Evolutionary conservation across 352 stramenopile genomes (phyloP).

Genomic region (Phytophthora megakarya): DNA sequence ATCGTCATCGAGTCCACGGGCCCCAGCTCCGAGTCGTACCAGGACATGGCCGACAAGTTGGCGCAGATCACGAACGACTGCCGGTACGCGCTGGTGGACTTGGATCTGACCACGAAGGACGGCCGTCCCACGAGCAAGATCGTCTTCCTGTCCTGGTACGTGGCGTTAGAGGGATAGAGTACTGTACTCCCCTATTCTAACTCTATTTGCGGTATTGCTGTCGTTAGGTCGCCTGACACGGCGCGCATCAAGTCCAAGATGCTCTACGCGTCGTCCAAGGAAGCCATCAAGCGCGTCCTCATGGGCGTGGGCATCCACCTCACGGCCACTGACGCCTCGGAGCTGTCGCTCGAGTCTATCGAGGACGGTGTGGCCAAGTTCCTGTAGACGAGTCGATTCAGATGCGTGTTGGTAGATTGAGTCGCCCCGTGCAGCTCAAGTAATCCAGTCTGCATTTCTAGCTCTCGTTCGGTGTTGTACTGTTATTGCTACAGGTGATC

Average conservation of each 20-base stretch:
- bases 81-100: conserved; percentile 90
- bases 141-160: conserved; percentile 91
- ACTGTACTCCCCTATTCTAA: background rate
- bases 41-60: conserved; percentile 88
- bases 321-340: conserved; percentile 92
- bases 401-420: conserved; percentile 44
- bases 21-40: conserved; percentile 75
- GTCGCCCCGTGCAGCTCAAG: conserved; percentile 27
- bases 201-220: background rate
- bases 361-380: conserved; percentile 87
- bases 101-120: conserved; percentile 91
- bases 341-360: conserved; percentile 84
- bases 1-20: conserved; percentile 93
- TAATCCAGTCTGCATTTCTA: conserved; percentile 45
- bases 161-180: background rate
- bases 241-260: conserved; percentile 94
- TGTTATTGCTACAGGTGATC: background rate
- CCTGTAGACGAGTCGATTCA: conserved; percentile 65
- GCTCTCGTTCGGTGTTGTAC: background rate
- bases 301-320: conserved; percentile 95
- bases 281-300: conserved; percentile 94
- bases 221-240: conserved; percentile 90
- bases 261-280: conserved; percentile 95
- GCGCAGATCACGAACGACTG: conserved; percentile 77
- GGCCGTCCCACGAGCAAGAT: conserved; percentile 90